Percentiles rank a stretch among this genome's conserved stretches.
Conservation (phyloP, 2,329 filamentous ascomycete genomes). For the Cladosporium colombiae region DNA sequence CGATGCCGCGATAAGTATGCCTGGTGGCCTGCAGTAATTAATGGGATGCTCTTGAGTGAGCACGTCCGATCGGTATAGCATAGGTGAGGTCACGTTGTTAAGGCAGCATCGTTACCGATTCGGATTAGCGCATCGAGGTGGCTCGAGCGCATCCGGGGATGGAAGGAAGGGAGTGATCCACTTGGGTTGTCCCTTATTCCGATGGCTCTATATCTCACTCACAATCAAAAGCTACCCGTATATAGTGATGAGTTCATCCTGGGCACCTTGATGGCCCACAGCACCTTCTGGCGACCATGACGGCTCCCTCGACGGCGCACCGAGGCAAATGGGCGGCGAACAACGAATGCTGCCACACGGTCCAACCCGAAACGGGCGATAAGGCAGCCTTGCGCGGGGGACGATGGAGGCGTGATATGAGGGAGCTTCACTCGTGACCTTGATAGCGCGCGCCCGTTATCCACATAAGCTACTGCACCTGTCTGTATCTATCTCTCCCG, state of each 20-base stretch:
- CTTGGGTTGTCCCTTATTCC: not conserved
- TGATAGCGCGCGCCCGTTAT: not conserved
- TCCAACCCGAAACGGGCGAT: not conserved
- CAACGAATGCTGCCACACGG: not conserved
- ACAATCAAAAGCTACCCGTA: not conserved
- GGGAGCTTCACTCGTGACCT: not conserved
- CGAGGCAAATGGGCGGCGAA: not conserved
- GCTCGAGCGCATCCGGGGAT: conserved; percentile 1
- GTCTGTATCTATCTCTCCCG: not conserved
- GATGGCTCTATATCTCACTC: not conserved
- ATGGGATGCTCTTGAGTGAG: not conserved
- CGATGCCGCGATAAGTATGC: not conserved
- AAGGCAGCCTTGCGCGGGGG: not conserved
- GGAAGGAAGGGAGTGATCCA: not conserved
- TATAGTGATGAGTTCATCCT: not conserved
- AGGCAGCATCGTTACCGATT: not conserved
- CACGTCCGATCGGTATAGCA: not conserved
- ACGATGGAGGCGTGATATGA: not conserved
- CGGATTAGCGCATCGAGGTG: not conserved
- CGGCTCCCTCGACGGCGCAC: not conserved
- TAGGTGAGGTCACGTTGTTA: not conserved
- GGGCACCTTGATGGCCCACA: not conserved
- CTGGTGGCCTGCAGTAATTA: not conserved
- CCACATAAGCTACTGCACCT: not conserved
- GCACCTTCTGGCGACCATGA: no score